Evolutionary conservation across 192 early-diverging fungal genomes (phyloP), one percentile per base, ranked within the genome.

Genomic region (Coemansia umbellata): DNA sequence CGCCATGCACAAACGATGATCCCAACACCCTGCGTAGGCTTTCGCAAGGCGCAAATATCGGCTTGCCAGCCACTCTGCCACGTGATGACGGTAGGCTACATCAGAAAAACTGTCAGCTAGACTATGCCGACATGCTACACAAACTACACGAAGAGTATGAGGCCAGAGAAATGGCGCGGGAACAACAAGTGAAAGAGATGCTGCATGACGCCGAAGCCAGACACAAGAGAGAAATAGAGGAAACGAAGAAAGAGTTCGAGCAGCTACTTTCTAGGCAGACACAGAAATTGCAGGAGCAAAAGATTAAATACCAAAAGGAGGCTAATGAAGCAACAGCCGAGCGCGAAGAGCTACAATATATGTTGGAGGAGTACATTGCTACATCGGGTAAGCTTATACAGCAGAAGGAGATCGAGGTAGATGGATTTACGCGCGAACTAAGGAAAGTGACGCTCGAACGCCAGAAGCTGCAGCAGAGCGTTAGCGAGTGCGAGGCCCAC

Each of bases 331-430:
- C 55, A 22, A 52, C 15, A 3, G 32, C 53, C 0, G 63, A 66
- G 35, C 53, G 60, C n/a, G 58, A 77, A 13, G 62, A 66, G 47
- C 31, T 62, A 5, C 43, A 57, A 28, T 39, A 27, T 8, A 58
- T 77, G 58, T 37, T 77, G 2, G 66, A 66, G 7, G 66, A 77
- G 23, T 62, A 64, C 31, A 39, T 70, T 7, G 18, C 40, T 21
- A 70, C 51, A 17, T 58, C 74, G 0, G 48, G 57, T 13, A 41
- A 56, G 47, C 55, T 77, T 36, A 37, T 56, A 3, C 54, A 53
- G 35, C 63, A 70, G 17, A 60, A 62, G 15, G 63, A 66, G 10
- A 28, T 37, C 4, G 74, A 66, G 48, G 40, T 31, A 22, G 47
- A 53, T 9, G 56, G 53, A 8, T 55, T 77, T 2, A 58, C 58